These are phyloP conservation scores for Colletotrichum navitas DNA, from an alignment of 2,329 filamentous ascomycete species.

Conservation along the genomic window DNA sequence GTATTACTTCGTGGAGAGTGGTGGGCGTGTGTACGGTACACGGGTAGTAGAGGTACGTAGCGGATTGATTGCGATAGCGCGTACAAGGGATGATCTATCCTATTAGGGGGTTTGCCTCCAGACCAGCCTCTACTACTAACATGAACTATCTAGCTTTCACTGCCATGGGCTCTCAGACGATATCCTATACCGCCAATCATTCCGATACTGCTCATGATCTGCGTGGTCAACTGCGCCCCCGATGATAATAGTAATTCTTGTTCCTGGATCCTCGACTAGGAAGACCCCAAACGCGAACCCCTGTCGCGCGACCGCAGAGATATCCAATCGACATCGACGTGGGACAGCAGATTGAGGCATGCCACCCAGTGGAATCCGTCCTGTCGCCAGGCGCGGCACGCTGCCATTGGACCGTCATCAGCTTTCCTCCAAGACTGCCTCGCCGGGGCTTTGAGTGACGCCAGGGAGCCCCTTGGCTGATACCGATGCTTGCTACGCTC, in stretches of 20 bases:
- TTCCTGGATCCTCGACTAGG: constrained; percentile 33
- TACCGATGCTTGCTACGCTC: constrained; percentile 20
- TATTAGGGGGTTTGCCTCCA: neutral
- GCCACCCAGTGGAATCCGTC: constrained; percentile 11
- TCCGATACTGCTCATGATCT: constrained; percentile 24
- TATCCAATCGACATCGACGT: constrained; percentile 30
- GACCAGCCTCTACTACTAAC: constrained; percentile 2
- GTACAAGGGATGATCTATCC: constrained; percentile 4
- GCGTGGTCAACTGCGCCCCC: constrained; percentile 38
- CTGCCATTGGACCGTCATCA: constrained; percentile 27
- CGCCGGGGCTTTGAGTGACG: neutral
- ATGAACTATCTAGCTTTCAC: neutral
- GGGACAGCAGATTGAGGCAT: constrained; percentile 10
- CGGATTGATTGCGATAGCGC: constrained; percentile 6
- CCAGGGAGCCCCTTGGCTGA: constrained; percentile 24
- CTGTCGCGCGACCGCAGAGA: constrained; percentile 10
- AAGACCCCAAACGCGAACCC: constrained; percentile 20
- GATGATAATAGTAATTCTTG: constrained; percentile 38
- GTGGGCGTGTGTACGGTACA: no score
- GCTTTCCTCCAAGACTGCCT: constrained; percentile 25
- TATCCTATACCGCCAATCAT: constrained; percentile 13
- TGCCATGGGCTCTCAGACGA: neutral
- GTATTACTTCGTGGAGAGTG: neutral
- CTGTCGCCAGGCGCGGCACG: constrained; percentile 31
- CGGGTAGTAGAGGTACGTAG: neutral